A percentile compares a stretch with the other conserved stretches of the same genome.
Evolutionary conservation across 1,284 basidiomycete genomes (phyloP).

Genomic region (Thelephora terrestris): DNA sequence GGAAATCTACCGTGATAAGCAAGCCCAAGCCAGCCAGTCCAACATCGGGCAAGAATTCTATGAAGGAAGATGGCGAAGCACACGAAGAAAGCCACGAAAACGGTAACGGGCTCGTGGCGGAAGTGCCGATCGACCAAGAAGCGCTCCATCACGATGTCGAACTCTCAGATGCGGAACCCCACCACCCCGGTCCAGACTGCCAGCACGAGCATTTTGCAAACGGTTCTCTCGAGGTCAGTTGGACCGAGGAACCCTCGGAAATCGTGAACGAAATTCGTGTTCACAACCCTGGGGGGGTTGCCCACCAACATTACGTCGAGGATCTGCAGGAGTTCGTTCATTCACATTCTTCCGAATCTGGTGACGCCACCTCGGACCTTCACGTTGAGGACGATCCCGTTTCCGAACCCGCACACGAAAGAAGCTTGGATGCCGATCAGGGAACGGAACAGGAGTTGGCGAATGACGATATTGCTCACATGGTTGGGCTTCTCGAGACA

Average conservation of each 20-base stretch:
- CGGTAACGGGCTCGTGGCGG: not conserved
- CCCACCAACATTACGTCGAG: not conserved
- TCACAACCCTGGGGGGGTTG: not conserved
- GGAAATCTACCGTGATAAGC: conserved; percentile 10
- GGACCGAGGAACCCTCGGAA: not conserved
- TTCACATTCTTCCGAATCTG: not conserved
- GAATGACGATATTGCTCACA: not conserved
- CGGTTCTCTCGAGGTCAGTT: not conserved
- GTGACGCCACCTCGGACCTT: not conserved
- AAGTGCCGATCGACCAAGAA: not conserved
- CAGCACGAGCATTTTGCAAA: not conserved
- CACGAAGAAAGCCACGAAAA: conserved; percentile 1
- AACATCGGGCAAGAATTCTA: conserved; percentile 3
- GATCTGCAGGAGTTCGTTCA: conserved; percentile 4
- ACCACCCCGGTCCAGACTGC: not conserved
- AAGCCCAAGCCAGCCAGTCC: conserved; percentile 1
- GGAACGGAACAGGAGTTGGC: not conserved
- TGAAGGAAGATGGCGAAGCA: not conserved
- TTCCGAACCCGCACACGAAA: conserved; percentile 5
- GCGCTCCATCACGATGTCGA: not conserved
- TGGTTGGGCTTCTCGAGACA: not conserved
- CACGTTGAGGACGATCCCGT: not conserved
- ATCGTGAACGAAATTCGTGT: not conserved
- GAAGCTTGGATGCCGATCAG: not conserved
- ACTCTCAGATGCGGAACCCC: not conserved